These are phyloP conservation scores for Coniochaeta ligniaria DNA, from an alignment of 2,329 filamentous ascomycete genomes.

Conservation along the genomic window DNA sequence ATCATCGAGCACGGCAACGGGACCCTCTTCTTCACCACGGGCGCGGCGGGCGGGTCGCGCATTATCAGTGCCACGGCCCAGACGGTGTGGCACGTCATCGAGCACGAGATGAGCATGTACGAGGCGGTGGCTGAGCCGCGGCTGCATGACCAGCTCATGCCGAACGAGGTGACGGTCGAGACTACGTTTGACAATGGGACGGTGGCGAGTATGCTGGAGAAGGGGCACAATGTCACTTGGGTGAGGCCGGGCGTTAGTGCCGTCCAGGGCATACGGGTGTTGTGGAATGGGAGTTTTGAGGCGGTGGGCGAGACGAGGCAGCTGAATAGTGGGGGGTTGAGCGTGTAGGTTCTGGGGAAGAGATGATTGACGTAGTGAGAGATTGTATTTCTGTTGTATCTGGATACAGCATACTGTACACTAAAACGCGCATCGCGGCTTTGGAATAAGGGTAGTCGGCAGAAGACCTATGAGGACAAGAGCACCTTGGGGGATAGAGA, in stretches of 20 bases:
- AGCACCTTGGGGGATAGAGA: neutral
- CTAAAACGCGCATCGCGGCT: neutral
- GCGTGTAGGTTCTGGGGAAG: constrained; percentile 23
- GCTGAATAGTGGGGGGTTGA: constrained; percentile 61
- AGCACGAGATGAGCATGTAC: constrained; percentile 51
- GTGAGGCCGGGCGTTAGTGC: constrained; percentile 58
- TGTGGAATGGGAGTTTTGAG: constrained; percentile 63
- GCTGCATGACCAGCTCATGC: constrained; percentile 77
- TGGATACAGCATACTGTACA: neutral
- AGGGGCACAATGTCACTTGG: constrained; percentile 72
- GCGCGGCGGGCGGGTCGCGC: constrained; percentile 73
- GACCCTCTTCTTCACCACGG: constrained; percentile 63
- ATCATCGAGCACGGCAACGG: constrained; percentile 69
- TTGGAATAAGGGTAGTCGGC: neutral
- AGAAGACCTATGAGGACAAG: neutral
- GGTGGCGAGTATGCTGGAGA: constrained; percentile 54
- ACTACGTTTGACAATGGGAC: constrained; percentile 63
- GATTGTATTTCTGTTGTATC: neutral
- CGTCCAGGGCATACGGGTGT: constrained; percentile 63
- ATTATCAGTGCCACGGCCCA: constrained; percentile 84
- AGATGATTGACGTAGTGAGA: neutral
- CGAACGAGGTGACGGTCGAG: constrained; percentile 64
- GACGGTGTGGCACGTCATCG: constrained; percentile 66
- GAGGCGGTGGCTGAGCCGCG: constrained; percentile 62
- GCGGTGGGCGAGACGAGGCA: constrained; percentile 80